Evolutionary conservation across 2,329 filamentous ascomycete genomes (phyloP).

Genomic region (Colletotrichum eleusines): DNA sequence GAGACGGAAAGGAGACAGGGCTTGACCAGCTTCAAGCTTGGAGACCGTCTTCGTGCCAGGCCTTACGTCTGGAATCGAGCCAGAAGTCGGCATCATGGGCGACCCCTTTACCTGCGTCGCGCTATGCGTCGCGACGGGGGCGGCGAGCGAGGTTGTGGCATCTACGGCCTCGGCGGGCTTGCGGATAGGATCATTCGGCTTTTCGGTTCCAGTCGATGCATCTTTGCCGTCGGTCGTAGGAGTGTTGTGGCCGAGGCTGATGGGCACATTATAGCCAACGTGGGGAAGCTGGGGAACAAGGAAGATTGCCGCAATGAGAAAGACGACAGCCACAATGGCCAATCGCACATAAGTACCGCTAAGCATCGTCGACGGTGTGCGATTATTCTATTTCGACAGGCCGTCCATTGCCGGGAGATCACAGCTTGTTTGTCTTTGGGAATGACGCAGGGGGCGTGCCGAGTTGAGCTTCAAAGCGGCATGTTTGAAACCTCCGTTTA

Average conservation of each 20-base stretch:
- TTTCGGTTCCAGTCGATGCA: not conserved
- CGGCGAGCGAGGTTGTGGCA: not conserved
- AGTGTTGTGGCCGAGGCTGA: constrained; percentile 5
- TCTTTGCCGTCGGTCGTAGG: constrained; percentile 19
- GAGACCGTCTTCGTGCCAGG: constrained; percentile 12
- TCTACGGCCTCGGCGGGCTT: not conserved
- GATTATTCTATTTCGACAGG: constrained; percentile 2
- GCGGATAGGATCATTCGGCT: not conserved
- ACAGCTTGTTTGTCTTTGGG: not conserved
- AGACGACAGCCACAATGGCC: constrained; percentile 35
- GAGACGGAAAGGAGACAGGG: constrained; percentile 37
- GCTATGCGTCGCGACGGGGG: not conserved
- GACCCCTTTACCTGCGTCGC: not conserved
- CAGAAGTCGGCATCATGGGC: constrained; percentile 4
- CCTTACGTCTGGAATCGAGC: not conserved
- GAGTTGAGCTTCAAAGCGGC: too few species aligned
- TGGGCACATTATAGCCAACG: constrained; percentile 24
- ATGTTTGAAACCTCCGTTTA: not conserved
- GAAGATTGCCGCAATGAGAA: constrained; percentile 38
- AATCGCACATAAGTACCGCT: constrained; percentile 34
- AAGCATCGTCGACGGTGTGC: constrained; percentile 9
- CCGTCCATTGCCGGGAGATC: constrained; percentile 9
- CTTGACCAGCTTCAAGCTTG: constrained; percentile 33
- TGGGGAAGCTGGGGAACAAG: constrained; percentile 36
- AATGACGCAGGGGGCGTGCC: too few species aligned